Evolutionary conservation across 192 early-diverging fungal genomes (phyloP).

Genomic region (Chytriomyces confervae): DNA sequence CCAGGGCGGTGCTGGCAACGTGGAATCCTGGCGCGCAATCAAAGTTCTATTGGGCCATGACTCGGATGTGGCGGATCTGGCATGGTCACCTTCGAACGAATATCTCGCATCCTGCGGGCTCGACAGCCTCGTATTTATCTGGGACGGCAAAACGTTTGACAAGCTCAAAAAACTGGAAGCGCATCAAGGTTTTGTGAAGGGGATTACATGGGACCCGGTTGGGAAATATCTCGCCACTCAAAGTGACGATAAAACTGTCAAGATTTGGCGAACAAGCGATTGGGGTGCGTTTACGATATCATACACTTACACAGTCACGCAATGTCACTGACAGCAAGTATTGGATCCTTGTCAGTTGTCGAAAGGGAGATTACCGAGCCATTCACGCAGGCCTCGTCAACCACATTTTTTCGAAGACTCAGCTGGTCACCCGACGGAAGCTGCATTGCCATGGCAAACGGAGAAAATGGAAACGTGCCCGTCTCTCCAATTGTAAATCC

Average conservation of each 20-base stretch:
- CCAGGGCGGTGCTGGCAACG: conserved; percentile 35
- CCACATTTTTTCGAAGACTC: conserved; percentile 87
- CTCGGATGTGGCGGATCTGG: conserved; percentile 90
- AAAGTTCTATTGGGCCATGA: conserved; percentile 82
- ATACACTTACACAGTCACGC: neutral
- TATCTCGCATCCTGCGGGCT: conserved; percentile 91
- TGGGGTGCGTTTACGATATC: conserved; percentile 59
- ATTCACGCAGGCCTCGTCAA: conserved; percentile 75
- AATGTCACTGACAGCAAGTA: neutral
- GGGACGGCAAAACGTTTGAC: conserved; percentile 83
- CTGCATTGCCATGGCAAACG: conserved; percentile 89
- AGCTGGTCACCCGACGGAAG: conserved; percentile 97
- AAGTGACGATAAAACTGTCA: conserved; percentile 87
- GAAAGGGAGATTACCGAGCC: conserved; percentile 76
- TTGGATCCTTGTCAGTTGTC: conserved; percentile 30
- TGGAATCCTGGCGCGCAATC: conserved; percentile 76
- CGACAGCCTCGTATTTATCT: conserved; percentile 82
- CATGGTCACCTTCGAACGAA: conserved; percentile 87
- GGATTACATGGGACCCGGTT: conserved; percentile 93
- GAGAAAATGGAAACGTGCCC: conserved; percentile 77
- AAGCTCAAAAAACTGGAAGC: conserved; percentile 66
- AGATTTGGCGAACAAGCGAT: conserved; percentile 86
- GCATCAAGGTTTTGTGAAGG: conserved; percentile 93
- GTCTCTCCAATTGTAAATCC: conserved; percentile 81
- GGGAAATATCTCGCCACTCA: conserved; percentile 92